phyloP scores from a whole-genome alignment of 306 rosid species.

The Glycine tomentella region DNA sequence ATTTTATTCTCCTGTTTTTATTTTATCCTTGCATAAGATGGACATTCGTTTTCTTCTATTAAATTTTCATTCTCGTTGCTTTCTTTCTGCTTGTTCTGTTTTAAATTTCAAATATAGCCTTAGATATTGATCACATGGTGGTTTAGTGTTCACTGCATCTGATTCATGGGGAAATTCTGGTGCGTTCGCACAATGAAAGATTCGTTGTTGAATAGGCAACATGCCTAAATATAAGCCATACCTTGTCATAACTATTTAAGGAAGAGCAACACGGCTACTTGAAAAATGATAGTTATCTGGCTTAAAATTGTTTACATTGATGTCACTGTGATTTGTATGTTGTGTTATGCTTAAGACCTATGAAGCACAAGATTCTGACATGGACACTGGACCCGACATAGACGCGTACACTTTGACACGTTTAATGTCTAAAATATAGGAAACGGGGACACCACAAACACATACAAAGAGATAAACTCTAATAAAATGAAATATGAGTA shows the following conservation, averaged over 20 bases:
- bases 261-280: not conserved
- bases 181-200: not conserved
- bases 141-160: not conserved
- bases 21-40: not conserved
- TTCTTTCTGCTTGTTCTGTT: constrained; percentile 31
- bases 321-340: constrained; percentile 16
- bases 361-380: too few relatives aligned
- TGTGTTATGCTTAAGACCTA: constrained; percentile 7
- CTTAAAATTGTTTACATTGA: constrained; percentile 23
- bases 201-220: not conserved
- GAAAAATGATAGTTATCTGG: constrained; percentile 9
- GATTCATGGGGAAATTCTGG: not conserved
- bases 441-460: too few relatives aligned
- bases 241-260: not conserved
- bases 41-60: not conserved
- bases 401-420: too few relatives aligned
- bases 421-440: too few relatives aligned
- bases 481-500: too few relatives aligned
- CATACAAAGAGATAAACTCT: too few relatives aligned
- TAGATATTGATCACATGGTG: not conserved
- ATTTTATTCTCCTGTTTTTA: not conserved
- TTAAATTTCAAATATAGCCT: not conserved
- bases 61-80: not conserved
- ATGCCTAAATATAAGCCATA: not conserved
- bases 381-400: too few relatives aligned